Percentiles rank a stretch among this genome's conserved stretches.
These are phyloP conservation scores for Ogataea kodamae DNA, from an alignment of 805 yeast genomes.

Conservation along the genomic window DNA sequence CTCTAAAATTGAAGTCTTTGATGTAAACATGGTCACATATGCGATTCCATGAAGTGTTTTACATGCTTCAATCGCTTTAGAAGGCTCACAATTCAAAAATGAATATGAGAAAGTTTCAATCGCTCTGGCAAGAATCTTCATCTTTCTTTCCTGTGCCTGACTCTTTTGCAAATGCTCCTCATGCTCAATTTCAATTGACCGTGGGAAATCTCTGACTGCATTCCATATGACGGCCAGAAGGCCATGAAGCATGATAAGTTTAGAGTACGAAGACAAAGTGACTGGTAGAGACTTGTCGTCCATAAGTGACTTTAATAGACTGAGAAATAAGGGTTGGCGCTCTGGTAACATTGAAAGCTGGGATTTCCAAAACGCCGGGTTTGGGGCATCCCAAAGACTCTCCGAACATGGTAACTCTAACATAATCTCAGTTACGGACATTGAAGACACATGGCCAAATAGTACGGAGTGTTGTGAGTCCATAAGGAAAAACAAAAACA, in stretches of 20 bases:
- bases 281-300: conserved; percentile 21
- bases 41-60: conserved; percentile 23
- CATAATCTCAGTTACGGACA: conserved; percentile 26
- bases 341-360: no score
- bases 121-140: conserved; percentile 20
- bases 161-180: conserved; percentile 5
- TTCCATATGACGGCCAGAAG: conserved; percentile 24
- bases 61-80: conserved; percentile 23
- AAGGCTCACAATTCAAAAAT: conserved; percentile 18
- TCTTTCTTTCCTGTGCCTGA: conserved; percentile 16
- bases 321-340: conserved; percentile 17
- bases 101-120: conserved; percentile 27
- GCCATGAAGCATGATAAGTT: conserved; percentile 26
- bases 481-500: conserved; percentile 26
- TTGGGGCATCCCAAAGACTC: conserved; percentile 17
- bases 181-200: conserved; percentile 19
- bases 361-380: conserved; percentile 2
- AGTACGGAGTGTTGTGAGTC: conserved; percentile 29
- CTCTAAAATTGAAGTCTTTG: conserved; percentile 22
- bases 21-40: conserved; percentile 20
- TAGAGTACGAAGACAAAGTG: conserved; percentile 18
- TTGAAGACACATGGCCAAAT: conserved; percentile 20
- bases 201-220: conserved; percentile 21
- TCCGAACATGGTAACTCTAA: conserved; percentile 26
- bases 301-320: conserved; percentile 19